Evolutionary conservation across 768 basidiomycete species (phyloP), one percentile per base, ranked within the genome.

Genomic region (Clitopilus passeckerianus): DNA sequence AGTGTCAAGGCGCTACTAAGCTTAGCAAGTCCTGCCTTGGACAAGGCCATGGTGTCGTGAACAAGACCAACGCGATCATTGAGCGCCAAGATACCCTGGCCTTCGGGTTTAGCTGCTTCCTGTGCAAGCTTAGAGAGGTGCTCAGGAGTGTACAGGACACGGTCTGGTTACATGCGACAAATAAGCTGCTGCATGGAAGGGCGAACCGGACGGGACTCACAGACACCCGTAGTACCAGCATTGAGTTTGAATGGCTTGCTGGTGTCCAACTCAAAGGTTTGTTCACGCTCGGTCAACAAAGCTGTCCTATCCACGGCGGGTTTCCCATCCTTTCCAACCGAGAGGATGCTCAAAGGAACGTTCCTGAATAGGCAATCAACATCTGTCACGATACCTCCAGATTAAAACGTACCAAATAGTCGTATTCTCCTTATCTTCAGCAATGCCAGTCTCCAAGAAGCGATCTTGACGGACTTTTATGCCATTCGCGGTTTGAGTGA

Each of bases 41-140:
- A 83, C 30, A 98, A 81, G 0, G 88, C 88, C 67, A 90, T 79
- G 0, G 88, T 80, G 66, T 98, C 97, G 54, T 89, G 83, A 20
- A 96, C 85, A 24, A 99, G 78, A 16, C 95, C 95, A 65, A 98
- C 87, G 22, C 93, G 84, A 69, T 99, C 96, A 59, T 91, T 86
- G 60, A 93, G 75, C 0, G 87, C 80, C 75, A 96, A 93, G 7
- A 81, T 72, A 3, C 84, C 82, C 58, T 84, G 73, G 12, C 75
- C 66, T 27, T 64, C 41, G 5, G 59, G 57, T 66, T 83, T 86
- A n/a, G 86, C 82, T 1, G 92, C 93, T 67, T 95, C 91, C 18
- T 77, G 72, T 5, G 91, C 94, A 60, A 98, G 90, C 67, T 84
- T 85, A 23, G 78, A 78, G 14, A 97, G 79, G 53, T 91, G 82